Percentiles rank a stretch among this genome's conserved stretches.
Evolutionary conservation across 306 rosid genomes (phyloP).

Genomic region (Casuarina glauca): DNA sequence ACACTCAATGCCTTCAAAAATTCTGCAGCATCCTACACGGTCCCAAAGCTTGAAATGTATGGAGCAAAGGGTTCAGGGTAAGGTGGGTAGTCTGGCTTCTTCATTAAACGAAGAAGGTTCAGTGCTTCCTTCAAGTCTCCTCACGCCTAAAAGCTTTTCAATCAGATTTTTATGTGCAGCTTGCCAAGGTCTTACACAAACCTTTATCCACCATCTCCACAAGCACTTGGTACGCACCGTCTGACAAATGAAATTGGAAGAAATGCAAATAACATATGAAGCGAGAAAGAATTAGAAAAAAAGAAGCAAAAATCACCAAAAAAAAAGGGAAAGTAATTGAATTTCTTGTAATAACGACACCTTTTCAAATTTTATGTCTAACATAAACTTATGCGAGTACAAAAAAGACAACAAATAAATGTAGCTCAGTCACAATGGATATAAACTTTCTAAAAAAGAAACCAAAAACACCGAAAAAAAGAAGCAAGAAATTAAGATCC

Average conservation of each 20-base stretch:
- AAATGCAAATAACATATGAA: too few species aligned
- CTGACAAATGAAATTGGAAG: constrained; percentile 36
- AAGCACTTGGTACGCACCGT: constrained; percentile 59
- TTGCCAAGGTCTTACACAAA: constrained; percentile 65
- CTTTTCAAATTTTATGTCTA: too few species aligned
- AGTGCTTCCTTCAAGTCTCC: constrained; percentile 83
- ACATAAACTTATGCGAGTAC: too few species aligned
- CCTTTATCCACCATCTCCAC: constrained; percentile 52
- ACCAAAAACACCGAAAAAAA: too few species aligned
- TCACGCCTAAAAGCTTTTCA: constrained; percentile 47
- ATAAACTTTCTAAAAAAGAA: too few species aligned
- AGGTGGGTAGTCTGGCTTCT: constrained; percentile 62
- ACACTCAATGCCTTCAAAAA: constrained; percentile 9
- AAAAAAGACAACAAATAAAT: too few species aligned
- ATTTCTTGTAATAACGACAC: too few species aligned
- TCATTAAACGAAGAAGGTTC: constrained; percentile 64
- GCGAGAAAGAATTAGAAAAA: too few species aligned
- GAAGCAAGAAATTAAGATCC: too few species aligned
- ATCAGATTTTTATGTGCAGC: constrained; percentile 62
- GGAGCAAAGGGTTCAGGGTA: constrained; percentile 51
- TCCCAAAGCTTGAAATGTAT: constrained; percentile 73
- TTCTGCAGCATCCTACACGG: constrained; percentile 73
- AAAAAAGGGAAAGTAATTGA: too few species aligned
- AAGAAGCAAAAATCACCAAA: too few species aligned
- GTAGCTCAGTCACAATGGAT: too few species aligned